These are phyloP conservation scores for Quercus cerris DNA, from an alignment of 306 rosid genomes.

Conservation along the genomic window DNA sequence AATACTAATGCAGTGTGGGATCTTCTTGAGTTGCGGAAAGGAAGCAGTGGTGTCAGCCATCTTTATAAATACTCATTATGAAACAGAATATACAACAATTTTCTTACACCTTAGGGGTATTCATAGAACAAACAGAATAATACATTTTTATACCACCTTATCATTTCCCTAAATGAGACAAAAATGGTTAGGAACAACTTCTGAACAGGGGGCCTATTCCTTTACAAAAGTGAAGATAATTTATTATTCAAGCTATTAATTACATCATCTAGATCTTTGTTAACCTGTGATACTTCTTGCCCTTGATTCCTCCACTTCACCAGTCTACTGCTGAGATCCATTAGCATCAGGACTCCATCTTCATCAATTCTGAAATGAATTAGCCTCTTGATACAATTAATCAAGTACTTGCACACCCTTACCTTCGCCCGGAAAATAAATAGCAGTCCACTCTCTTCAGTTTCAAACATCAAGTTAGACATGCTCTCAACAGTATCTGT, in stretches of 20 bases:
- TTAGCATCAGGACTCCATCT: slow-evolving; percentile 8
- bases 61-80: not conserved
- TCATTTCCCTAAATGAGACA: not conserved
- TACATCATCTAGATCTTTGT: slow-evolving; percentile 21
- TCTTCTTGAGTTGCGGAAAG: not conserved
- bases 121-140: not conserved
- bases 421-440: slow-evolving; percentile 17
- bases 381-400: slow-evolving; percentile 30
- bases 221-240: not conserved
- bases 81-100: not conserved
- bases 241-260: slow-evolving; percentile 19
- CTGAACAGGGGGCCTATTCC: not conserved
- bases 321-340: slow-evolving; percentile 32
- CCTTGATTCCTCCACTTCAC: slow-evolving; percentile 38
- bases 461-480: slow-evolving; percentile 30
- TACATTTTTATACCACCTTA: not conserved
- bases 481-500: slow-evolving; percentile 34
- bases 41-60: not conserved
- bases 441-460: slow-evolving; percentile 22
- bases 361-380: slow-evolving; percentile 28
- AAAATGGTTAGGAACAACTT: not conserved
- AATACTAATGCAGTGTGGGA: not conserved
- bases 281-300: slow-evolving; percentile 12
- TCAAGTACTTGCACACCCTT: slow-evolving; percentile 21
- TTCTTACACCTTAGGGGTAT: not conserved